Conservation (phyloP, 2,329 filamentous ascomycete genomes). For the Fusarium abutilonis region DNA sequence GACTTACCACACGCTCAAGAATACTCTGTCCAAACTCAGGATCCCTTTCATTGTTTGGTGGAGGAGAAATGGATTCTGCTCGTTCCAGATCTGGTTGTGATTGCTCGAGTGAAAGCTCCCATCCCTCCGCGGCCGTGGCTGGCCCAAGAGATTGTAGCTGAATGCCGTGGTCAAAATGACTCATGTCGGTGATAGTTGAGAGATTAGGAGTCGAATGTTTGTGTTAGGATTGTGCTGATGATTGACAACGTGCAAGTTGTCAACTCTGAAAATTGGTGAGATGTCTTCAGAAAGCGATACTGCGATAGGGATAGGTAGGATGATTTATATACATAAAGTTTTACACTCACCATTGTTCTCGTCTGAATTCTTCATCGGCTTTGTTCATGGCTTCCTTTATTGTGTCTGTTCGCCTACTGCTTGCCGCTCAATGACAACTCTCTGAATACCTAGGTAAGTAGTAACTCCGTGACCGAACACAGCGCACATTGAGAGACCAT, state of each 20-base stretch:
- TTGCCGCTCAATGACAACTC: background rate
- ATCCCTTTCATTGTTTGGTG: background rate
- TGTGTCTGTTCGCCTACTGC: background rate
- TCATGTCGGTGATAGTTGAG: background rate
- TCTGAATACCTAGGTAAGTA: no score
- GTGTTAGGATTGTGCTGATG: background rate
- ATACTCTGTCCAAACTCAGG: constrained; percentile 26
- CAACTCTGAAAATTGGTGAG: background rate
- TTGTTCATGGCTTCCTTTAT: background rate
- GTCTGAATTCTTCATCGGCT: background rate
- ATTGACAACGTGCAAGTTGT: background rate
- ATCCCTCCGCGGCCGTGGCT: background rate
- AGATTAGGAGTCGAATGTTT: background rate
- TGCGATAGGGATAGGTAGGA: no score
- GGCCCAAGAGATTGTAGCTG: background rate
- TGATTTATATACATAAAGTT: constrained; percentile 1
- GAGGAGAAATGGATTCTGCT: background rate
- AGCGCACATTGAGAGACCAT: constrained; percentile 22
- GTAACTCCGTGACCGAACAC: background rate
- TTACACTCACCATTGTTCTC: background rate
- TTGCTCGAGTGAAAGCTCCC: background rate
- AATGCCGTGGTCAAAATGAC: background rate
- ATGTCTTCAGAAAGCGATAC: background rate
- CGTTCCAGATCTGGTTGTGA: background rate
- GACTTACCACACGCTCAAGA: constrained; percentile 12